phyloP scores from a whole-genome alignment of 1,139 yeast genomes.

The Debaryomyces sp. region DNA sequence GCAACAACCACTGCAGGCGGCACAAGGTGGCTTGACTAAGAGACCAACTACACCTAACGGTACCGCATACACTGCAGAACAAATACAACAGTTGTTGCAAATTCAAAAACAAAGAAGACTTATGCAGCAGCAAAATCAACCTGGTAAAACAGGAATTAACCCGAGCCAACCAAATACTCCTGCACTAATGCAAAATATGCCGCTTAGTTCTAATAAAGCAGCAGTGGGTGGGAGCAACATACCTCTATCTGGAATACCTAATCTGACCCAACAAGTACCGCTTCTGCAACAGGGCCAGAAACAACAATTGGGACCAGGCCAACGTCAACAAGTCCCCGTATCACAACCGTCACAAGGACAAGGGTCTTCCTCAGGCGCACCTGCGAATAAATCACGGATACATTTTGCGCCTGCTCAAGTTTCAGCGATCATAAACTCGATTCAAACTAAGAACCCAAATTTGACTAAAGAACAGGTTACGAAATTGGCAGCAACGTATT shows the following conservation, averaged over 20 bases:
- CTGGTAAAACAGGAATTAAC: conserved; percentile 10
- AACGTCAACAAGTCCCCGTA: conserved; percentile 11
- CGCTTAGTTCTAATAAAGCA: conserved; percentile 8
- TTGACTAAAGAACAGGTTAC: conserved; percentile 73
- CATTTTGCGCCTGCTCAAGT: conserved; percentile 66
- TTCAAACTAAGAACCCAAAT: conserved; percentile 69
- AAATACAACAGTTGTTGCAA: conserved; percentile 55
- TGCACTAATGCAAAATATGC: conserved; percentile 6
- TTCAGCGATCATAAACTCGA: conserved; percentile 67
- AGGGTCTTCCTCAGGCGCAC: neutral
- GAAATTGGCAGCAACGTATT: conserved; percentile 68
- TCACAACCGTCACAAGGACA: conserved; percentile 10
- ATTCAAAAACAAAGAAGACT: conserved; percentile 54
- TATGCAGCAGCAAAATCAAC: conserved; percentile 45
- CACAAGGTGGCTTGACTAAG: conserved; percentile 17
- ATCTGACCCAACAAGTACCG: conserved; percentile 11
- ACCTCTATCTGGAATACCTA: neutral
- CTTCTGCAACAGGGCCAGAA: conserved; percentile 12
- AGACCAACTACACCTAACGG: conserved; percentile 54
- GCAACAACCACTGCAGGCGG: conserved; percentile 21
- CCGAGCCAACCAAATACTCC: conserved; percentile 9
- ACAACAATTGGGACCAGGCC: conserved; percentile 12
- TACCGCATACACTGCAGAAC: conserved; percentile 57
- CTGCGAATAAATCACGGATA: conserved; percentile 35
- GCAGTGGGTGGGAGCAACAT: conserved; percentile 14